Base-by-base conservation (phyloP, 345 rosid species). In the Luvunga scandens region DNA sequence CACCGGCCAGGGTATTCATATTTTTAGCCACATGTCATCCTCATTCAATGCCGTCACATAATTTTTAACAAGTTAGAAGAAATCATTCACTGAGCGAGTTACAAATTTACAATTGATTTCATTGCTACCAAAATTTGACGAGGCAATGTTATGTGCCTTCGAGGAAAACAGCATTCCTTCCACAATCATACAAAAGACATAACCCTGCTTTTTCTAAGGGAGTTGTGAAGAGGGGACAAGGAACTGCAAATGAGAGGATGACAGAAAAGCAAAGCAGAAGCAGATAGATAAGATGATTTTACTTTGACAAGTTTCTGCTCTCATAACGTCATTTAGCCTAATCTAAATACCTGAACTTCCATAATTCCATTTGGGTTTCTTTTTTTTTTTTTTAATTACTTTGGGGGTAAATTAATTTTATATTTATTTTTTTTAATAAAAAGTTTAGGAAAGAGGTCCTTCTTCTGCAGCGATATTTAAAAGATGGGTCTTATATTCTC, bases 401-500 rank as follows among this genome's bases (percentile, higher is more conserved):
- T 42, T 12, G 13, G 18, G 18, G 18, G 1, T 10, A 42, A 45
- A 13, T 45, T 45, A 45, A 13, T 12, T 42, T 45, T 45, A 45
- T 10, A 13, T 45, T 45, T 45, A 12, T 12, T 45, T 45, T 42
- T 42, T 45, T 13, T 1, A 45, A 45, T 71, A 33, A 27, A 39
- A 73, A 64, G 80, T 69, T 55, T 22, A 78, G 77, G 57, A 39
- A 73, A 77, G 86, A 84, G 76, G 78, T 79, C 78, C 62, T 64
- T 22, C 61, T 72, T 24, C 42, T 31, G 60, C 56, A 4, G 55
- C 57, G 31, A 62, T 57, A 65, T 77, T 86, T 77, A 77, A 84
- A 77, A 80, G 78, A 71, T 73, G 85, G 78, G 78, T 78, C 77
- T 73, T 77, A 79, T 81, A 81, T 84, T 84, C 87, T 77, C 81